A percentile compares a stretch with the other conserved stretches of the same genome.
phyloP scores from a whole-genome alignment of 352 stramenopile species.

The Pythium aristosporum region DNA sequence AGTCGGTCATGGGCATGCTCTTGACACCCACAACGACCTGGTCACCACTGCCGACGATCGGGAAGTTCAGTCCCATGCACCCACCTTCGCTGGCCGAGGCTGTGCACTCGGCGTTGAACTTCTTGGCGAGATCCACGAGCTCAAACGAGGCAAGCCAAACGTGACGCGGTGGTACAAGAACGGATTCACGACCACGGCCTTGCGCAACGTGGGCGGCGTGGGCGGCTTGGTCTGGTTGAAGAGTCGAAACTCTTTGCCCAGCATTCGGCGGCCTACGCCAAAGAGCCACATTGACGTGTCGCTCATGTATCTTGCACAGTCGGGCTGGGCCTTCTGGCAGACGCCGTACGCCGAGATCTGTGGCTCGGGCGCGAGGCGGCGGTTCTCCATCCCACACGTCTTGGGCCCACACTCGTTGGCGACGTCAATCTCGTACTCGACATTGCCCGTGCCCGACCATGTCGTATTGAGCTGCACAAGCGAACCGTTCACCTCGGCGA shows the following conservation, averaged over 20 bases:
- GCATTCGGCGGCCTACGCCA: conserved; percentile 1
- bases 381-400: conserved; percentile 13
- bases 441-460: background rate
- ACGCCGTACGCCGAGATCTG: background rate
- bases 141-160: background rate
- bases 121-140: background rate
- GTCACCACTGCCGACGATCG: background rate
- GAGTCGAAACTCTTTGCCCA: background rate
- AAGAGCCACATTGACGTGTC: conserved; percentile 4
- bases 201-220: background rate
- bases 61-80: background rate
- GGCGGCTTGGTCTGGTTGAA: no score
- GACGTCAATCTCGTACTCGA: conserved; percentile 16
- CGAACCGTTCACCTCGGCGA: background rate
- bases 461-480: conserved; percentile 2
- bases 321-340: background rate
- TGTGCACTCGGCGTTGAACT: background rate
- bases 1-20: background rate
- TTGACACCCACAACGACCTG: background rate
- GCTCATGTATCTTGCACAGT: background rate
- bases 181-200: background rate
- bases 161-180: conserved; percentile 11
- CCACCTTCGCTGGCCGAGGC: no score
- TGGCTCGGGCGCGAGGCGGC: background rate
- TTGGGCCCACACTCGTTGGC: conserved; percentile 9